Base-by-base conservation (phyloP, 257 asterid species). In the Orobanche coerulescens region DNA sequence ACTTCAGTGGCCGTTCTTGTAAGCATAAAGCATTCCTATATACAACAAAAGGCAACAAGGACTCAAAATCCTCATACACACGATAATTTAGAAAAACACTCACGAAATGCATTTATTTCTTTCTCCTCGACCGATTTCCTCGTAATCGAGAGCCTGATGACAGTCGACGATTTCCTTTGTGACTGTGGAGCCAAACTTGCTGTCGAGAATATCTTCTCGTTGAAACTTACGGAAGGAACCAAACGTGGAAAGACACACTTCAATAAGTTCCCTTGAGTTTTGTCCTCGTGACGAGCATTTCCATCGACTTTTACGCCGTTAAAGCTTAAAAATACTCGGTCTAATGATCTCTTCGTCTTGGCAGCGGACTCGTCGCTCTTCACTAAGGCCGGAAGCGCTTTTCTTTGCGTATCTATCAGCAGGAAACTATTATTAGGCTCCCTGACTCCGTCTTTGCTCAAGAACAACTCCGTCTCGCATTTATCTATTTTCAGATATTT, bases 91-190 rank as follows among this genome's bases (percentile, higher is more conserved):
- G 26, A 4, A 48, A 71, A 48, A 20, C 58, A 79, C 95, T 82
- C 70, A 86, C 91, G 59, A 30, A 73, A 43, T 26, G 67, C 87
- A 58, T 73, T 69, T 36, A 25, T 30, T 40, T 87, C 93, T 36
- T 86, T 92, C 69, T 73, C 81, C 69, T 86, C 91, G 16, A 84
- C 65, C 1, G 94, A 83, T 70, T 81, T 79, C 79, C 92, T 78
- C 51, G 75, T 83, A 25, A 87, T 69, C 12, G 95, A 90, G 13
- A 90, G 88, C 87, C 95, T 81, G 66, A 87, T 80, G 33, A 90
- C 87, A 5, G 97, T 69, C 23, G 97, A 76, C 56, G 78, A 84
- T 79, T 66, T 84, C 59, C 71, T 77, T 62, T 79, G 95, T 61
- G 85, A 72, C 24, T 67, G 79, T 47, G 58, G 63, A 57, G 66